These are phyloP conservation scores for Elongisporangium undulatum DNA, from an alignment of 352 stramenopile genomes.

Conservation along the genomic window DNA sequence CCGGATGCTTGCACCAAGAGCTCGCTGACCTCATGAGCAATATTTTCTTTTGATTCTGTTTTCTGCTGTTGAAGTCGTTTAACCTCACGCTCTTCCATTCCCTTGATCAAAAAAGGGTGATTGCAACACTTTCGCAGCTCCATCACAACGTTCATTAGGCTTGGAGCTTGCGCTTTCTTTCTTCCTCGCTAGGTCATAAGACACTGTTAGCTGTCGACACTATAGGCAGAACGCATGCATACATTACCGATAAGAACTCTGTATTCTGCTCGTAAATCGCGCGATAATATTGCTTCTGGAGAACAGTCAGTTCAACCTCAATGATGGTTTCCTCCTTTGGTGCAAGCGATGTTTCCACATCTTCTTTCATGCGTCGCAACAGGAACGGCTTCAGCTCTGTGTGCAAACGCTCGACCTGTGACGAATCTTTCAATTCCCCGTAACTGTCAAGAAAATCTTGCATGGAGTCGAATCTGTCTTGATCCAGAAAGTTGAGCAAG, in stretches of 20 bases:
- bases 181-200: slow-evolving; percentile 25
- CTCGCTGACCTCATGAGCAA: slow-evolving; percentile 67
- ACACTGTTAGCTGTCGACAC: not conserved
- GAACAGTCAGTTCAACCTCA: slow-evolving; percentile 88
- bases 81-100: slow-evolving; percentile 80
- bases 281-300: slow-evolving; percentile 90
- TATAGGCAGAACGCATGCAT: no score
- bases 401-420: slow-evolving; percentile 87
- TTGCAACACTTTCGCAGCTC: slow-evolving; percentile 95
- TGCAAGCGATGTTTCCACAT: slow-evolving; percentile 86
- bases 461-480: slow-evolving; percentile 90
- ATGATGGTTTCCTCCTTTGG: slow-evolving; percentile 90
- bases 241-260: slow-evolving; percentile 71
- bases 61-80: slow-evolving; percentile 54
- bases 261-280: slow-evolving; percentile 93
- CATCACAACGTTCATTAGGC: slow-evolving; percentile 92
- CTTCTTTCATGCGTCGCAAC: slow-evolving; percentile 86
- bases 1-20: slow-evolving; percentile 94
- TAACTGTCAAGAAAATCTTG: slow-evolving; percentile 94
- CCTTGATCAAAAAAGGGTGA: slow-evolving; percentile 91
- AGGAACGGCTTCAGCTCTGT: slow-evolving; percentile 82
- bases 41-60: slow-evolving; percentile 36
- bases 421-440: slow-evolving; percentile 89
- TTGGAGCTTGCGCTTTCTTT: slow-evolving; percentile 70
- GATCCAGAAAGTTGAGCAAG: slow-evolving; percentile 98